A percentile compares a stretch with the other conserved stretches of the same genome.
phyloP scores from a whole-genome alignment of 306 rosid genomes.

The Medicago truncatula region DNA sequence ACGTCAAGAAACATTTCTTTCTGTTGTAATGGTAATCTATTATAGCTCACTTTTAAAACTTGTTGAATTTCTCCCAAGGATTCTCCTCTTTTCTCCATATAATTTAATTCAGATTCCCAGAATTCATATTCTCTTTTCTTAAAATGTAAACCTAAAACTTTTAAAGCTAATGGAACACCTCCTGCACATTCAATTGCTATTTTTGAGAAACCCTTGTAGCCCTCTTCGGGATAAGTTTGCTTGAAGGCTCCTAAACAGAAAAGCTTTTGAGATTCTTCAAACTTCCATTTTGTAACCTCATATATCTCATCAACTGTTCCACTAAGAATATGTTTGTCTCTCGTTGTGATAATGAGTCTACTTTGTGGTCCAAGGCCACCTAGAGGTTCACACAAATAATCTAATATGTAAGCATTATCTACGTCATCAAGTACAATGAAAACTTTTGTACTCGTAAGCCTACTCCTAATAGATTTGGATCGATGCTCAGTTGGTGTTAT shows the following conservation, averaged over 20 bases:
- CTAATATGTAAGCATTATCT: not conserved
- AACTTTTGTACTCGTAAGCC: slow-evolving; percentile 17
- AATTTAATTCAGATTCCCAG: slow-evolving; percentile 22
- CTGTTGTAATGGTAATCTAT: not conserved
- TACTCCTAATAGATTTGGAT: not conserved
- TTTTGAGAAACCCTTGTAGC: not conserved
- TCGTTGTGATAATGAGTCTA: slow-evolving; percentile 32
- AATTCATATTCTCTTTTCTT: not conserved
- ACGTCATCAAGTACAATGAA: slow-evolving; percentile 32
- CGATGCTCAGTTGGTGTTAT: not conserved
- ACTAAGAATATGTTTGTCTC: not conserved
- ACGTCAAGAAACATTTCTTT: slow-evolving; percentile 35
- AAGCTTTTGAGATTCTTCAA: not conserved
- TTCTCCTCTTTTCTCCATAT: not conserved
- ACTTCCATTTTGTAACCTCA: not conserved
- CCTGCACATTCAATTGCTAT: not conserved
- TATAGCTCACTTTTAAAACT: slow-evolving; percentile 28
- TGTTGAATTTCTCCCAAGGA: not conserved
- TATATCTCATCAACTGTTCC: not conserved
- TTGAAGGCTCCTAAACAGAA: not conserved
- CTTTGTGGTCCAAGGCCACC: slow-evolving; percentile 3
- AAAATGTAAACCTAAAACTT: slow-evolving; percentile 28
- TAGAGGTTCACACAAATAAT: not conserved
- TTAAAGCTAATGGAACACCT: slow-evolving; percentile 14
- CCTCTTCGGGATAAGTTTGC: no score